Conservation (phyloP, 2,329 filamentous ascomycete genomes). For the Botrytis fabae region DNA sequence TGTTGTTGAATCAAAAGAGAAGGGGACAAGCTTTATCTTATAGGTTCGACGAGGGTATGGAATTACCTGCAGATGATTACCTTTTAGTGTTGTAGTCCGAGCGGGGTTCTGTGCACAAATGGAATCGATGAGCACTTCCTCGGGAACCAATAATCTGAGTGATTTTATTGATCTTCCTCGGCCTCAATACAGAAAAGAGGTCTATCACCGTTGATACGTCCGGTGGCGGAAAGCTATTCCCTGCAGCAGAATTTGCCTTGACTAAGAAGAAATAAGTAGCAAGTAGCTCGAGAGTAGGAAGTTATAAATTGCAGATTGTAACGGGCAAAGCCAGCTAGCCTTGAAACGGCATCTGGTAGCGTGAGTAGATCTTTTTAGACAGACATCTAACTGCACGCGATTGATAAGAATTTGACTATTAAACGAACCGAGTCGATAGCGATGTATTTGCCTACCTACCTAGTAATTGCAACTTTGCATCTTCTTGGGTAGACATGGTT, state of each 20-base stretch:
- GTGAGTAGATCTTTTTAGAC: background rate
- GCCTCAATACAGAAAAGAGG: background rate
- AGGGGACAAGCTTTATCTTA: constrained; percentile 10
- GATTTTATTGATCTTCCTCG: background rate
- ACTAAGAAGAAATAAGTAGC: background rate
- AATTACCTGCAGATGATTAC: constrained; percentile 4
- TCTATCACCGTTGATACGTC: background rate
- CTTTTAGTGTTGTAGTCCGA: background rate
- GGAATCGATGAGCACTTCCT: constrained; percentile 12
- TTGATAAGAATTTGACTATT: background rate
- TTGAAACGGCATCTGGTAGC: background rate
- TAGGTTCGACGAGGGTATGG: constrained; percentile 2
- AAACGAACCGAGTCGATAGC: background rate
- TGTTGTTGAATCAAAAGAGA: background rate
- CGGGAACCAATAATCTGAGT: constrained; percentile 14
- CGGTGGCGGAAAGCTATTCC: background rate
- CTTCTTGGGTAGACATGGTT: background rate
- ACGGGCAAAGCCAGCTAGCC: background rate
- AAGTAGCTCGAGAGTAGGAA: background rate
- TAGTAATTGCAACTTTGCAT: background rate
- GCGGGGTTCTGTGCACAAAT: constrained; percentile 13
- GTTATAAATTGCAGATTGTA: background rate
- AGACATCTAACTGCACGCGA: background rate
- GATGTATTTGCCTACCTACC: background rate
- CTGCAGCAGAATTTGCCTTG: background rate